phyloP scores from a whole-genome alignment of 2,329 filamentous ascomycete genomes.

The Ampelomyces quisqualis region DNA sequence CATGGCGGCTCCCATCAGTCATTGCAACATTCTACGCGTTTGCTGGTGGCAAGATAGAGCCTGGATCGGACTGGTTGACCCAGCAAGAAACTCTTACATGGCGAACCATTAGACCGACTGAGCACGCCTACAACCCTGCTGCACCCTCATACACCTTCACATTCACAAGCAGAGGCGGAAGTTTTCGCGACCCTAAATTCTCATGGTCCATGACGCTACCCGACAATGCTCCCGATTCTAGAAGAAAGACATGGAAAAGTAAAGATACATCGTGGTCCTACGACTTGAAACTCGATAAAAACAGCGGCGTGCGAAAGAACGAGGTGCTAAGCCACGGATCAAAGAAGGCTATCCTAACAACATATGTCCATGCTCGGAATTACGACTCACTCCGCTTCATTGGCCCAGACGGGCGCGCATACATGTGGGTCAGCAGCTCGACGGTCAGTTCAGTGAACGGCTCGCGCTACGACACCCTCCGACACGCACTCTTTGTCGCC shows the following conservation, averaged over 20 bases:
- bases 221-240: neutral
- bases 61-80: slow-evolving; percentile 31
- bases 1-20: slow-evolving; percentile 30
- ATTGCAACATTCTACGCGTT: slow-evolving; percentile 27
- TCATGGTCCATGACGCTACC: slow-evolving; percentile 32
- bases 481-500: slow-evolving; percentile 37
- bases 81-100: slow-evolving; percentile 23
- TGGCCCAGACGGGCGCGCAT: slow-evolving; percentile 28
- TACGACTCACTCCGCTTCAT: slow-evolving; percentile 38
- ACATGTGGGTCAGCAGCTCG: slow-evolving; percentile 35
- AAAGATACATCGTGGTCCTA: slow-evolving; percentile 27
- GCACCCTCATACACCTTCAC: slow-evolving; percentile 24
- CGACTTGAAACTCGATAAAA: slow-evolving; percentile 26
- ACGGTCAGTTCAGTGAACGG: slow-evolving; percentile 27
- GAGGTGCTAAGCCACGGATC: slow-evolving; percentile 25
- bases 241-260: slow-evolving; percentile 4
- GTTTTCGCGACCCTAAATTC: slow-evolving; percentile 26
- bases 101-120: slow-evolving; percentile 21
- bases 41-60: slow-evolving; percentile 4
- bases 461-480: slow-evolving; percentile 30
- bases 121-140: slow-evolving; percentile 12
- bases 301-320: slow-evolving; percentile 25
- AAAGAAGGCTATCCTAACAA: slow-evolving; percentile 24
- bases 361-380: slow-evolving; percentile 34
- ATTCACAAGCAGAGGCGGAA: slow-evolving; percentile 29